Evolutionary conservation across 2,329 filamentous ascomycete genomes (phyloP), one percentile per base, ranked within the genome.

Genomic region (Fonsecaea multimorphosa): DNA sequence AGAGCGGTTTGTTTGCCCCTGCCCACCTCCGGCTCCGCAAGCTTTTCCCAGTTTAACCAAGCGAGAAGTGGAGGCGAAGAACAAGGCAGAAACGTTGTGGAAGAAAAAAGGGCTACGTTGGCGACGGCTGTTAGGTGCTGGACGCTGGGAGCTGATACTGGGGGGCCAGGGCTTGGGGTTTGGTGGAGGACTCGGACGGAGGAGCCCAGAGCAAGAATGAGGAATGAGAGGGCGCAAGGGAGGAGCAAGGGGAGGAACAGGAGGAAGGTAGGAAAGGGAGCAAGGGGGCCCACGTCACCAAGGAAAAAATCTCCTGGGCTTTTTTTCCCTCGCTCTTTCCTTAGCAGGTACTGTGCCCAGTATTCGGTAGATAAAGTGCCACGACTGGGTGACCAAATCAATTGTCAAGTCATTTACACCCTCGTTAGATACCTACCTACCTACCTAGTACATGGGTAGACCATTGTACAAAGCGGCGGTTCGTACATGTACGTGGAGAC

Each of bases 1-100:
- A 9, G 32, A 34, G 32, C 32, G 11, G 32, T 34, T 34, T 32
- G 9, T 54, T 34, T 54, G 51, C 51, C 51, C 51, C 51, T 54
- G 51, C 32, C 51, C n/a, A 31, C 27, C 27, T 11, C 24, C 24
- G 5, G 27, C 51, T 31, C n/a, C 27, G 19, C 51, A n/a, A 49
- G 24, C 44, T 24, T 24, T 24, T 49, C 44, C 44, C 7, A 49
- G 44, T 49, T 49, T 49, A 49, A 24, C 44, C 44, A 49, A 49
- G 44, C 44, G 44, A 49, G 44, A 49, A 24, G 44, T 49, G 44
- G 44, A 49, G 44, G 44, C 44, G 44, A 49, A 49, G 44, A 49
- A 24, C 19, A 24, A 24, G n/a, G 19, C 44, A 49, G 44, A 49
- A 49, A 24, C 19, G 44, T 7, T 19, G 16, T 19, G n/a, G n/a